Conservation (phyloP, 495 filamentous ascomycete species). For the Xylaria nigripes region DNA sequence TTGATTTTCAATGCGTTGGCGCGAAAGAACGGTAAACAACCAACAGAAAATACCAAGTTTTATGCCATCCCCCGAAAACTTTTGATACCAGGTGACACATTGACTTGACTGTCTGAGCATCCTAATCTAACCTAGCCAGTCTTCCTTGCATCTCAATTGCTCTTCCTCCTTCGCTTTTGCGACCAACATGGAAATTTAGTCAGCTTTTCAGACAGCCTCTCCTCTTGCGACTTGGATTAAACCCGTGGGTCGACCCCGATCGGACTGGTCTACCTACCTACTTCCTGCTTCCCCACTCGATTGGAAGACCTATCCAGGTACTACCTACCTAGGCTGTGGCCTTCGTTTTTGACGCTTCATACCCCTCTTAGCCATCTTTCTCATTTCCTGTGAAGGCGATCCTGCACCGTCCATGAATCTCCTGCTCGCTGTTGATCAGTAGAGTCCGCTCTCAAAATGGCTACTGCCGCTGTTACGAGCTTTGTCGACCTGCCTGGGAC, state of each 20-base stretch:
- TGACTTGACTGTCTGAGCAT: neutral
- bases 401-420: slow-evolving; percentile 37
- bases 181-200: neutral
- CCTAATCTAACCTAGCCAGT: neutral
- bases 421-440: slow-evolving; percentile 27
- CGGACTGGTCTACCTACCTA: neutral
- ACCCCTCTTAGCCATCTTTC: neutral
- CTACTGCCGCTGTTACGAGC: slow-evolving; percentile 31
- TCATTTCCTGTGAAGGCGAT: slow-evolving; percentile 13
- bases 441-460: slow-evolving; percentile 37
- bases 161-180: neutral
- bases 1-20: neutral
- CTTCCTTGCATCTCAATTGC: neutral
- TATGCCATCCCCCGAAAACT: neutral
- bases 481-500: slow-evolving; percentile 25
- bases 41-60: neutral
- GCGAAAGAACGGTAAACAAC: neutral
- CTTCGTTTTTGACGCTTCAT: neutral
- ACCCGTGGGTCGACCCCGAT: neutral
- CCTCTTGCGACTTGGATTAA: neutral
- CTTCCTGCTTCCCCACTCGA: neutral
- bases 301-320: too few relatives aligned
- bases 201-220: neutral
- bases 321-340: too few relatives aligned
- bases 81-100: neutral